phyloP scores from a whole-genome alignment of 2,329 filamentous ascomycete species.

The Talaromyces sp. region DNA sequence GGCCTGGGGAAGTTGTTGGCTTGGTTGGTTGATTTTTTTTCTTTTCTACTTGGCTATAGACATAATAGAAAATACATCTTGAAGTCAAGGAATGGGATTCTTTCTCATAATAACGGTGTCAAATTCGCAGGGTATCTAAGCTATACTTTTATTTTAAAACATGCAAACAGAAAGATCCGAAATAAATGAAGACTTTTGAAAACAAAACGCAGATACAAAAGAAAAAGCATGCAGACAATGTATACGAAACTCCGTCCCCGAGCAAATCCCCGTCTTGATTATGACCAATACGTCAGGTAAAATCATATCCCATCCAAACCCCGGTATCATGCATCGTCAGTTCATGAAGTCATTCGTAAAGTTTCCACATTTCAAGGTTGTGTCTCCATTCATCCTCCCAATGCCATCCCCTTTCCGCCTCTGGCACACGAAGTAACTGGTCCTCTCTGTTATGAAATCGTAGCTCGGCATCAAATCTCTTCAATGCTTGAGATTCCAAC shows the following conservation, averaged over 20 bases:
- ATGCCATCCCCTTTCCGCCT: conserved; percentile 59
- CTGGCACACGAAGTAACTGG: conserved; percentile 46
- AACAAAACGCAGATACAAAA: background rate
- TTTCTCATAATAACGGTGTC: background rate
- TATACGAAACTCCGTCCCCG: background rate
- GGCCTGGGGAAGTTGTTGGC: conserved; percentile 81
- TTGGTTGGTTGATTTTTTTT: conserved; percentile 54
- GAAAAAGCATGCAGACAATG: background rate
- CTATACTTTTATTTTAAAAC: background rate
- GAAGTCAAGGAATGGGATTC: background rate
- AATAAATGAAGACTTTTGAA: background rate
- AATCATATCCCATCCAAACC: background rate
- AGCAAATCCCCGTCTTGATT: background rate
- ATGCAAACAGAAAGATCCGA: background rate
- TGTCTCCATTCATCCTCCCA: conserved; percentile 46
- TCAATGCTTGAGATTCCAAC: conserved; percentile 60
- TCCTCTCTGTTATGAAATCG: conserved; percentile 57
- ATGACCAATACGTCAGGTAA: background rate
- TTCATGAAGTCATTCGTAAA: conserved; percentile 44
- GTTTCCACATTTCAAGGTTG: conserved; percentile 51
- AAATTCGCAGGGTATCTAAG: background rate
- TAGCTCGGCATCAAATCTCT: conserved; percentile 55
- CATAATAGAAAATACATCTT: background rate
- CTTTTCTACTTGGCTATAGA: background rate
- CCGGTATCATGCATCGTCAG: background rate